Base-by-base conservation (phyloP, 305 asterid genomes). In the Fraxinus nigra region DNA sequence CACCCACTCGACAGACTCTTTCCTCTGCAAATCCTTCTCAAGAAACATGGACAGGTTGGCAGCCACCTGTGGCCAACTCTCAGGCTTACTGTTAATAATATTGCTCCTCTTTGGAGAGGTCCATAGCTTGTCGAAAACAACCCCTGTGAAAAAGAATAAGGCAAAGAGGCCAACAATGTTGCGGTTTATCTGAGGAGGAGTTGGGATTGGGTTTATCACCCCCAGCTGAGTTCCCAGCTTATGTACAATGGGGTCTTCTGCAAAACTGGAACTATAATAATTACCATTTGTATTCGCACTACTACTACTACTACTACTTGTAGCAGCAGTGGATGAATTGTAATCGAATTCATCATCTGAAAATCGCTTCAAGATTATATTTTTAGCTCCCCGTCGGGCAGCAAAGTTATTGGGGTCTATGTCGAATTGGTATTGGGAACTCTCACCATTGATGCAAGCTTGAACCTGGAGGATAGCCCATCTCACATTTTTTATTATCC, bases 1-100 rank as follows among this genome's bases (percentile, higher is more conserved):
- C 74, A 95, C 98, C 98, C 98, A 95, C 87, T 95, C 98, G 18
- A 95, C 98, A 1, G 98, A 93, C 75, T 95, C 98, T 76, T 95
- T 95, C 90, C 98, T 91, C 91, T 92, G 97, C 89, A 93, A 90
- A 90, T 94, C 98, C 90, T 88, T 93, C 87, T 93, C 97, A 54
- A 95, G 92, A 80, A 95, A 87, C 83, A 87, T 85, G 1, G 97
- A 91, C 77, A 93, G 86, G 79, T 84, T 89, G 40, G 90, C 82
- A 38, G 98, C 96, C 61, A 87, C 90, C 89, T 88, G 90, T 18
- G 87, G 89, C 97, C 92, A 87, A 76, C 86, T 90, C 75, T 84
- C 86, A 5, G 82, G 79, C 84, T 83, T 88, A 75, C 82, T 81
- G 48, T 40, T 83, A 26, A 79, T 38, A 72, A 54, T 76, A 37